Evolutionary conservation across 2,329 filamentous ascomycete species (phyloP).

Genomic region (Tolypocladium inflatum): DNA sequence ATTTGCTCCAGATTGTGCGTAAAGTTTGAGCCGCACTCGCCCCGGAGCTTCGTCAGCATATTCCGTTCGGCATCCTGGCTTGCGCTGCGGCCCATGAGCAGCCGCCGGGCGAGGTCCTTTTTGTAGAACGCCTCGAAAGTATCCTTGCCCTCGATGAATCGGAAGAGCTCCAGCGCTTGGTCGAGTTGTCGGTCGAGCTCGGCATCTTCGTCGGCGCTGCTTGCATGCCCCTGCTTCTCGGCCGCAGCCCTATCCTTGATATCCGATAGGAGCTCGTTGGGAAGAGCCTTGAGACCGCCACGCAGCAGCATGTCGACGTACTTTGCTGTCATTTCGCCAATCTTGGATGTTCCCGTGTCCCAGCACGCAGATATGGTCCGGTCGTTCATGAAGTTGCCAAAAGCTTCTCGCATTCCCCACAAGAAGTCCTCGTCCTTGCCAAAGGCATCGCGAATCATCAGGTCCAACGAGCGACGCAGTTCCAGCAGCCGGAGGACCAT

Average conservation of each 20-base stretch:
- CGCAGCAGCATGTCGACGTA: slow-evolving; percentile 85
- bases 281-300: slow-evolving; percentile 77
- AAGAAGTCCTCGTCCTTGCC: slow-evolving; percentile 65
- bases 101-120: slow-evolving; percentile 80
- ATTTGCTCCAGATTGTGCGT: slow-evolving; percentile 97
- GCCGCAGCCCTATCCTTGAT: slow-evolving; percentile 45
- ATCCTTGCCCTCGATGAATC: slow-evolving; percentile 94
- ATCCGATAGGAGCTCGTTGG: slow-evolving; percentile 56
- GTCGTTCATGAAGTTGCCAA: slow-evolving; percentile 88
- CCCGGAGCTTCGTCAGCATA: slow-evolving; percentile 87
- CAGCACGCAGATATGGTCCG: slow-evolving; percentile 63
- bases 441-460: slow-evolving; percentile 70
- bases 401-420: slow-evolving; percentile 73
- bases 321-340: slow-evolving; percentile 97
- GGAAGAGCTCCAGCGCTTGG: slow-evolving; percentile 86
- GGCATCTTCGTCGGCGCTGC: slow-evolving; percentile 76
- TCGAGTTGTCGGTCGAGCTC: slow-evolving; percentile 90
- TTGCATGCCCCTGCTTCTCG: slow-evolving; percentile 54
- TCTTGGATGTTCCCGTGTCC: slow-evolving; percentile 80
- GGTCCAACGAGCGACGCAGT: slow-evolving; percentile 70
- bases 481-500: slow-evolving; percentile 81
- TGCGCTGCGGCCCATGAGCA: slow-evolving; percentile 87
- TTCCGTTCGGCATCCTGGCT: slow-evolving; percentile 92
- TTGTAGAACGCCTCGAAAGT: slow-evolving; percentile 99
- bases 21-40: slow-evolving; percentile 87